Percentiles rank a stretch among this genome's conserved stretches.
Conservation (phyloP, 2,329 filamentous ascomycete genomes). For the Tothia fuscella region DNA sequence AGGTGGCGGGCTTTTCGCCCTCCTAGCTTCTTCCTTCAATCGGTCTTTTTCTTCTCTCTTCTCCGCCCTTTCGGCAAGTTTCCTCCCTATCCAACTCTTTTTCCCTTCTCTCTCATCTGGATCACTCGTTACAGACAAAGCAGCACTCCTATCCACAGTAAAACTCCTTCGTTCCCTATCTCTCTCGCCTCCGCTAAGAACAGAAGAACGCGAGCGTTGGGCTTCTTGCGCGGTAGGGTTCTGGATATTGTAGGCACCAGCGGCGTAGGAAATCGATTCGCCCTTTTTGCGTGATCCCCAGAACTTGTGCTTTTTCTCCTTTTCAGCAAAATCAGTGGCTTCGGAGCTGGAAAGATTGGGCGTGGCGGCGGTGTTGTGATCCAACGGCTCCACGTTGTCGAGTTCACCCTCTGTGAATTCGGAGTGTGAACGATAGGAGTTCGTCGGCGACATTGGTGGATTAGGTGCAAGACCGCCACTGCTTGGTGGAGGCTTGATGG, state of each 20-base stretch:
- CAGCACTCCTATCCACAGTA: constrained; percentile 3
- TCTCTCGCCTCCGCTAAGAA: constrained; percentile 9
- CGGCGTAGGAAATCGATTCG: constrained; percentile 1
- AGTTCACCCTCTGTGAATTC: constrained; percentile 7
- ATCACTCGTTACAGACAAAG: constrained; percentile 3
- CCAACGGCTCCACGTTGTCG: constrained; percentile 7
- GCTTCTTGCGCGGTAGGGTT: constrained; percentile 4
- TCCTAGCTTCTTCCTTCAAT: neutral
- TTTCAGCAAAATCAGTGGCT: constrained; percentile 1
- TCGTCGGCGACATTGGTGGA: constrained; percentile 7
- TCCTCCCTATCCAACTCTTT: constrained; percentile 3
- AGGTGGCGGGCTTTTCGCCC: neutral
- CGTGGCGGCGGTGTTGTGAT: neutral
- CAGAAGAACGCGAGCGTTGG: constrained; percentile 5
- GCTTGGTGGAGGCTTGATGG: constrained; percentile 5
- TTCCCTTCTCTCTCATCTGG: constrained; percentile 3
- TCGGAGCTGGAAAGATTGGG: neutral
- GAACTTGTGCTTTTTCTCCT: constrained; percentile 5
- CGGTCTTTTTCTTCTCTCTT: constrained; percentile 9
- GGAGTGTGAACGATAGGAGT: constrained; percentile 10
- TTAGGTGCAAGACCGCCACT: neutral
- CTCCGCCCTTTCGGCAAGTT: constrained; percentile 8
- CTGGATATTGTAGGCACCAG: neutral
- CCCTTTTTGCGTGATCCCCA: constrained; percentile 10
- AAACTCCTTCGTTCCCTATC: constrained; percentile 7